Percentiles rank a stretch among this genome's conserved stretches.
Evolutionary conservation across 768 basidiomycete genomes (phyloP).

Genomic region (Boletus fagicola): DNA sequence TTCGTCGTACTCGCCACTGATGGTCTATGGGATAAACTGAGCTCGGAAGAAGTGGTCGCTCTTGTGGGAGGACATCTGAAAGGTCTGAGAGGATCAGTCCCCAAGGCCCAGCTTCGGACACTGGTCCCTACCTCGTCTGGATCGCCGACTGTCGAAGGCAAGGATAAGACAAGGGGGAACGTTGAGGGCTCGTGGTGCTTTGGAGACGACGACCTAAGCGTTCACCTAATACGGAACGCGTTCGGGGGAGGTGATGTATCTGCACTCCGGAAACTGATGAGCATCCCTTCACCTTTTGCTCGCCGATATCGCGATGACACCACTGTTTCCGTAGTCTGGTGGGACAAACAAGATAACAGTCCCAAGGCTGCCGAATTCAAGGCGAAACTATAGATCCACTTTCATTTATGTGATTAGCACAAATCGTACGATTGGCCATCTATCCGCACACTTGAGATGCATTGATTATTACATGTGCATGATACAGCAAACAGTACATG

Average conservation of each 20-base stretch:
- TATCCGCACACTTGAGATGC: not conserved
- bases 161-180: slow-evolving; percentile 41
- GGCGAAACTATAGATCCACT: slow-evolving; percentile 47
- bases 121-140: slow-evolving; percentile 58
- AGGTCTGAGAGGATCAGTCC: slow-evolving; percentile 63
- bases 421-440: not conserved
- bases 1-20: slow-evolving; percentile 93
- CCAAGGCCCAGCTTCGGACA: slow-evolving; percentile 54
- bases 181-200: slow-evolving; percentile 69
- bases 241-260: slow-evolving; percentile 76
- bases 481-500: slow-evolving; percentile 12
- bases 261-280: slow-evolving; percentile 59
- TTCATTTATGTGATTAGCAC: not conserved
- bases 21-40: slow-evolving; percentile 71
- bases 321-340: slow-evolving; percentile 83
- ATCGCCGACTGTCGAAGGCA: slow-evolving; percentile 59
- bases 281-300: slow-evolving; percentile 80
- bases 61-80: slow-evolving; percentile 81
- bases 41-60: slow-evolving; percentile 82
- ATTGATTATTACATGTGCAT: slow-evolving; percentile 7
- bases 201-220: slow-evolving; percentile 71
- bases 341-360: slow-evolving; percentile 59
- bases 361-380: slow-evolving; percentile 40
- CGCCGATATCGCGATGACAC: slow-evolving; percentile 81
- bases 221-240: slow-evolving; percentile 89